Conservation (phyloP, 176 grass and related monocot genomes). For the Alloteropsis semialata region DNA sequence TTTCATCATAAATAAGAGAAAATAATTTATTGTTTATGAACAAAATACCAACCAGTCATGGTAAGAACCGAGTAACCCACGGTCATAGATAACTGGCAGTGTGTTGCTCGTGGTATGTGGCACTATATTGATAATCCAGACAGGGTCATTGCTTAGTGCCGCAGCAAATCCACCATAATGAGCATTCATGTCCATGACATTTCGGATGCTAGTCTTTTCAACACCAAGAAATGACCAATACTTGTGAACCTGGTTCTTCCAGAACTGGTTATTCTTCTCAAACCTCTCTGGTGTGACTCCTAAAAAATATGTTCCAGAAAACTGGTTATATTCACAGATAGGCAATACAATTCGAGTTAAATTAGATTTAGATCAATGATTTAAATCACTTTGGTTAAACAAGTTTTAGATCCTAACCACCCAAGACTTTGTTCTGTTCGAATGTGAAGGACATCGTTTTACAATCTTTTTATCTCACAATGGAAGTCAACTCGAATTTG, state of each 20-base stretch:
- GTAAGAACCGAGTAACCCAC: constrained; percentile 76
- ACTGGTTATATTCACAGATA: constrained; percentile 22
- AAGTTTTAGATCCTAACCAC: not conserved
- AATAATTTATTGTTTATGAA: not conserved
- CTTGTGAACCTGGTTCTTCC: constrained; percentile 62
- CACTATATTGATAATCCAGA: constrained; percentile 97
- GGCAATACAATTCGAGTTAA: constrained; percentile 6
- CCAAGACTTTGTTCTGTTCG: not conserved
- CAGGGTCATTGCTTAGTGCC: constrained; percentile 62
- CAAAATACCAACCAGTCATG: constrained; percentile 86
- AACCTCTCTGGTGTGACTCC: constrained; percentile 75
- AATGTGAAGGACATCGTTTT: not conserved
- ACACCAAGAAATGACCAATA: constrained; percentile 81
- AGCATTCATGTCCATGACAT: constrained; percentile 99
- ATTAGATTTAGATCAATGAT: not conserved
- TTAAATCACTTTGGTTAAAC: not conserved
- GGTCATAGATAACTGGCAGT: constrained; percentile 80
- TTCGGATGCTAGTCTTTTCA: constrained; percentile 63
- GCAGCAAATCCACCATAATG: constrained; percentile 85
- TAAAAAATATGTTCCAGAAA: constrained; percentile 43
- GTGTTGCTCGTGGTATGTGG: constrained; percentile 65
- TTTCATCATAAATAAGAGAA: constrained; percentile 27
- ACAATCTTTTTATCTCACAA: not conserved
- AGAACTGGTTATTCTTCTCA: constrained; percentile 65
- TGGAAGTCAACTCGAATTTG: constrained; percentile 24